phyloP scores from a whole-genome alignment of 2,329 filamentous ascomycete genomes.

The Xylaria digitata region DNA sequence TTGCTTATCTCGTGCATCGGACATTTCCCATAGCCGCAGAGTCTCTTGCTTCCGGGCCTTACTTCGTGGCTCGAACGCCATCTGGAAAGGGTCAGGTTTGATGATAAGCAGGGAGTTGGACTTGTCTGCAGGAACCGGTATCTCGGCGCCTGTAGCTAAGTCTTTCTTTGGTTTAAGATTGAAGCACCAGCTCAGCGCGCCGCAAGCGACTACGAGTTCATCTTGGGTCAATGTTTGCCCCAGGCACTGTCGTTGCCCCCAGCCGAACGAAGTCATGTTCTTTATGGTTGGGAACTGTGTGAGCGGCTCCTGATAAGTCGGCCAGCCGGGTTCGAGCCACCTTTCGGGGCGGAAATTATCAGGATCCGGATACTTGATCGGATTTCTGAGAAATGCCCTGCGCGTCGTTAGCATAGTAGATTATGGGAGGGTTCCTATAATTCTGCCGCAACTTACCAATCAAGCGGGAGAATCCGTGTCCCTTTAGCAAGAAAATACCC shows the following conservation, averaged over 20 bases:
- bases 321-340: slow-evolving; percentile 63
- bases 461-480: slow-evolving; percentile 55
- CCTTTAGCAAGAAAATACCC: slow-evolving; percentile 63
- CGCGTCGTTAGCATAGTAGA: slow-evolving; percentile 19
- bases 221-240: slow-evolving; percentile 55
- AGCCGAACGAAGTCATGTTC: slow-evolving; percentile 65
- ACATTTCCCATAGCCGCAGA: slow-evolving; percentile 52
- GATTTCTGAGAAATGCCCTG: slow-evolving; percentile 65
- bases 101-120: slow-evolving; percentile 67
- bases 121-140: slow-evolving; percentile 60
- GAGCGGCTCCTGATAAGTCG: slow-evolving; percentile 64
- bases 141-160: slow-evolving; percentile 53
- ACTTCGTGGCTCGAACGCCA: slow-evolving; percentile 64
- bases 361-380: slow-evolving; percentile 61
- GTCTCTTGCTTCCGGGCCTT: slow-evolving; percentile 54
- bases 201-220: slow-evolving; percentile 62
- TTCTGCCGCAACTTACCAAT: slow-evolving; percentile 49
- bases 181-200: slow-evolving; percentile 59
- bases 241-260: slow-evolving; percentile 60
- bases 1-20: slow-evolving; percentile 46
- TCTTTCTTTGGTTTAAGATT: slow-evolving; percentile 59
- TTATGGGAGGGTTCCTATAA: background rate
- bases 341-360: slow-evolving; percentile 64
- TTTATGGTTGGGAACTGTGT: slow-evolving; percentile 63
- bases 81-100: slow-evolving; percentile 66